Base-by-base conservation (phyloP, 768 basidiomycete genomes). In the Podaxis pistillaris region DNA sequence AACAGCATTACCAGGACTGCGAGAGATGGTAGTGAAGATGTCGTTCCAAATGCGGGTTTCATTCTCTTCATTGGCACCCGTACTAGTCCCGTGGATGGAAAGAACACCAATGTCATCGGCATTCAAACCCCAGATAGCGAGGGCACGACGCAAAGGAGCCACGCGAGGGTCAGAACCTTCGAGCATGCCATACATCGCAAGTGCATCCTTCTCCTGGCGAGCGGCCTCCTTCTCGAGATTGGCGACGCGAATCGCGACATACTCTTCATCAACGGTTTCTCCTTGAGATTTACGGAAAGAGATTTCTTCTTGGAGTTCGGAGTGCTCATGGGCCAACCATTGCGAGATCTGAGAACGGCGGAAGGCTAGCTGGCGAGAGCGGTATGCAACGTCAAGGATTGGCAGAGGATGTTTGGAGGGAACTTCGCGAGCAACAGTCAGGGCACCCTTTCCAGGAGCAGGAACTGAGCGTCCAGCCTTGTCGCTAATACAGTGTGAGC, bases 401-500 rank as follows among this genome's bases (percentile, higher is more conserved):
- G 90, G 91, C 11, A 89, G 79, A 37, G 93, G 86, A 62, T 91
- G 84, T 69, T 90, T 89, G 1, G 91, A 85, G 7, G 88, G 81
- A 49, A 96, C 78, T 78, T 98, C 88, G 65, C 94, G 85, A 13
- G 94, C 97, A 60, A 96, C 87, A 9, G 88, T 86, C 41, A 99
- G 84, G 28, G 94, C 91, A 67, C 97, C 97, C 63, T 89, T 89
- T 61, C 97, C 97, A 54, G 97, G 97, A 63, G 97, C 97, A 50
- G 97, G 97, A 61, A 99, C 88, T 3, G 96, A 98, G 55, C 97
- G 94, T 17, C 97, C 97, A 64, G 97, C 96, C 78, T 99, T 99
- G 81, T 99, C 97, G 68, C 92, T 96, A 67, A 9, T 15, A 40
- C 26, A 44, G 26, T 37, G 49, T 47, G 12, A 57, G 57, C 47